Percentiles rank a stretch among this genome's conserved stretches.
Evolutionary conservation across 148 eudicot species (phyloP).

Genomic region (Rhododendron ovatum): DNA sequence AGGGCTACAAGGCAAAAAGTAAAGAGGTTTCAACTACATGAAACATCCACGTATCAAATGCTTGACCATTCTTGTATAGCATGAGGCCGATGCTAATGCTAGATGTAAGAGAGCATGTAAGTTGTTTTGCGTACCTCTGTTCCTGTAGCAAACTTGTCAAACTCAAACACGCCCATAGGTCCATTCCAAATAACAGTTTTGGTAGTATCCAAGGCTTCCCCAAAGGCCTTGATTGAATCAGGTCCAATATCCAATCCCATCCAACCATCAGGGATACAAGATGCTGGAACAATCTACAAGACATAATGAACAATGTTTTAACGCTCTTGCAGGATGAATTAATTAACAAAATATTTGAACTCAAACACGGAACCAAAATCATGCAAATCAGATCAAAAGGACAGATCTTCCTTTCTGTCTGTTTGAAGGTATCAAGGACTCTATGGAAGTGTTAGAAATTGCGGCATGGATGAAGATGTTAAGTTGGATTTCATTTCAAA

Average conservation of each 20-base stretch:
- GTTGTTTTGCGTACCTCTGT: conserved; percentile 56
- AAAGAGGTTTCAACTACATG: not conserved
- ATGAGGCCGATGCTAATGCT: not conserved
- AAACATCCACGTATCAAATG: not conserved
- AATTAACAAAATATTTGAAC: not conserved
- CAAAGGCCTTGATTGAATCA: conserved; percentile 66
- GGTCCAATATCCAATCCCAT: conserved; percentile 99
- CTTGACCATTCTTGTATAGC: not conserved
- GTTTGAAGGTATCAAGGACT: not conserved
- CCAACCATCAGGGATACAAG: conserved; percentile 93
- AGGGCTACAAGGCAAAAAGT: not conserved
- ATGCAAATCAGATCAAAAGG: not conserved
- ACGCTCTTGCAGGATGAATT: not conserved
- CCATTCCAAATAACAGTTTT: conserved; percentile 96
- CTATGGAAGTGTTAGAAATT: not conserved
- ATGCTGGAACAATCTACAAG: conserved; percentile 71
- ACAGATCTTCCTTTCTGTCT: too few relatives aligned
- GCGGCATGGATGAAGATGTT: not conserved
- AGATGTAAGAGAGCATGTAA: not conserved
- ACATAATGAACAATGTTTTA: not conserved
- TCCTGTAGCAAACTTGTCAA: conserved; percentile 83
- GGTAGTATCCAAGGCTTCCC: conserved; percentile 76
- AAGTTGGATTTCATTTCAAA: not conserved
- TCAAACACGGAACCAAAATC: not conserved
- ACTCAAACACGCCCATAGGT: conserved; percentile 97